phyloP scores from a whole-genome alignment of 2,329 filamentous ascomycete species.

The Colletotrichum sp. region DNA sequence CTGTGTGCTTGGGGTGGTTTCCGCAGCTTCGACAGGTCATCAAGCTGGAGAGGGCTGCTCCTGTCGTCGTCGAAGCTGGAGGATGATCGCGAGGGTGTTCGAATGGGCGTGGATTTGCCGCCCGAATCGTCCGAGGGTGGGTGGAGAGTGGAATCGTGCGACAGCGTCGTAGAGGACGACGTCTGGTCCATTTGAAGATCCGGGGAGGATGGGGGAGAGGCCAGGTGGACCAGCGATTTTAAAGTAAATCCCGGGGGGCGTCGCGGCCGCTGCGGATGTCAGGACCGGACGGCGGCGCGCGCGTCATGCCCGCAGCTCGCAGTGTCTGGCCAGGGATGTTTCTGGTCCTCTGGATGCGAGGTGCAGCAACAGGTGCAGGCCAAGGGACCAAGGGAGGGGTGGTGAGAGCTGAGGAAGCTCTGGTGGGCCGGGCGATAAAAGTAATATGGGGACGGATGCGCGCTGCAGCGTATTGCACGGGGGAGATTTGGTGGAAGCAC shows the following conservation, averaged over 20 bases:
- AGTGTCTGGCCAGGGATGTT: background rate
- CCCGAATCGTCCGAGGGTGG: constrained; percentile 3
- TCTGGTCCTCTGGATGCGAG: background rate
- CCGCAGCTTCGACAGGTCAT: constrained; percentile 7
- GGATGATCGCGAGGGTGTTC: constrained; percentile 21
- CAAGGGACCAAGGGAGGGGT: background rate
- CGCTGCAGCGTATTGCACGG: background rate
- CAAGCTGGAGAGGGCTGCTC: background rate
- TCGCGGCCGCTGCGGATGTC: constrained; percentile 9
- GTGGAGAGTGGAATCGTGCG: background rate
- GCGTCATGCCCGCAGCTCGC: constrained; percentile 10
- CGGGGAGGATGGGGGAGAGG: background rate
- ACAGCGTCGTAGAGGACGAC: constrained; percentile 9
- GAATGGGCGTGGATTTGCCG: constrained; percentile 8
- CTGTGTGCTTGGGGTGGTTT: constrained; percentile 11
- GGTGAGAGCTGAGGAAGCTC: background rate
- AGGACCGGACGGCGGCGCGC: background rate
- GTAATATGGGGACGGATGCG: background rate
- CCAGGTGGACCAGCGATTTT: constrained; percentile 1
- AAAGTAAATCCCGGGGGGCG: constrained; percentile 3
- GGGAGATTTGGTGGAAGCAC: background rate
- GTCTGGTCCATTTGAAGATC: constrained; percentile 13
- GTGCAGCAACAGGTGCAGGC: background rate
- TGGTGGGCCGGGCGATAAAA: background rate
- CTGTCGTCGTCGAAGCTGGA: constrained; percentile 1